Evolutionary conservation across 306 rosid species (phyloP), one percentile per base, ranked within the genome.

Genomic region (Medicago ruthenica): DNA sequence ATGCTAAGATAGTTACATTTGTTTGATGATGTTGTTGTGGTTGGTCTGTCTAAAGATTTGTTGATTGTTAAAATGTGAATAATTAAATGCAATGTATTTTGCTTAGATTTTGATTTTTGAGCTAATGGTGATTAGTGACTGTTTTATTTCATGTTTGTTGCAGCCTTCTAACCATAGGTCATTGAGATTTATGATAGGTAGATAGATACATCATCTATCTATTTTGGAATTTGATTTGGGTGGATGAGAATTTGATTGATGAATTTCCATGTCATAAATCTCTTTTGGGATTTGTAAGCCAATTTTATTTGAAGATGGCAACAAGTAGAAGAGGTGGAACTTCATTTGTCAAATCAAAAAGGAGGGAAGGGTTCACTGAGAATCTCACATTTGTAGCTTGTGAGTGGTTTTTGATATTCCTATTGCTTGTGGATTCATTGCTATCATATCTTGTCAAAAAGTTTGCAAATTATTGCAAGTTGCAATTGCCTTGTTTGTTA

Each of bases 351-450:
- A 81, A 82, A 83, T 55, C 69, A 85, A 77, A 81, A 53, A 77
- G 86, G 83, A 85, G 78, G 9, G 76, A 67, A 42, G 86, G 89
- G 24, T 75, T 86, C 75, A 60, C 73, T 17, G 34, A 81, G 59
- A 70, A 79, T 83, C 84, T 93, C 61, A 75, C 84, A 71, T 83
- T 85, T 71, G 92, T 92, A 81, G 92, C 91, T 84, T 91, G 92
- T 83, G 98, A 91, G 85, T 93, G 97, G 98, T 40, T 89, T 71
- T 85, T 93, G 88, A 86, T 91, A 59, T 88, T 91, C 82, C 87
- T 91, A 66, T 82, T 93, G 85, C 83, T 91, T 63, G 17, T 88
- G 16, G 77, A 91, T 80, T 89, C 87, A 74, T 71, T 77, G 47
- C 58, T 93, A 50, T 91, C 92, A 22, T 89, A 87, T 78, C 55